Base-by-base conservation (phyloP, 495 filamentous ascomycete species). In the Penicillium soppii region DNA sequence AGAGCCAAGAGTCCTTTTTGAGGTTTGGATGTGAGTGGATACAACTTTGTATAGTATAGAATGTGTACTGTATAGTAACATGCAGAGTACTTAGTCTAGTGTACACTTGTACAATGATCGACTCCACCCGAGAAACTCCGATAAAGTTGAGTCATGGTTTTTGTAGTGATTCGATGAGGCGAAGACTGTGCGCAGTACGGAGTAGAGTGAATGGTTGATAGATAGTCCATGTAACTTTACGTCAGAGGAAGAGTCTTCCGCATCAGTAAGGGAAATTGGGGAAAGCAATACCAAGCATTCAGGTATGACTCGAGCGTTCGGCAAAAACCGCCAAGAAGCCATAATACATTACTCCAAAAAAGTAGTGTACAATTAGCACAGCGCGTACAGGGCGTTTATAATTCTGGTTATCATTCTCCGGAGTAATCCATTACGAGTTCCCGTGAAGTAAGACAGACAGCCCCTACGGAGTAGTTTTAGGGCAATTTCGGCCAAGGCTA, bases 381-480 rank as follows among this genome's bases (percentile, higher is more conserved):
- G 58, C 61, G 61, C 58, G 61, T 50, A 54, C 47, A 54, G 60
- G 57, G 60, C 57, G 60, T 62, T 54, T 62, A 60, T 46, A 44
- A 38, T 57, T 48, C 32, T 4, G 21, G 38, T 38, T 49, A 43
- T 53, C 27, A 39, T 41, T 37, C 0, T 29, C 10, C 22, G 40
- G 8, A n/a, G n/a, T n/a, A n/a, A n/a, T n/a, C n/a, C 3, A 22
- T 45, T 45, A 45, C 42, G 27, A 45, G 19, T 32, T 45, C 20
- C 27, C 10, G 42, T 45, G 16, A 20, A 45, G 42, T 45, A 45
- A 45, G 42, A 32, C 27, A 45, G 42, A 32, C 27, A 35, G 22
- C n/a, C 16, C 6, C 17, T 26, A 17, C n/a, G 12, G 22, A 7
- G 26, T 5, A 10, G 32, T 21, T 33, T 47, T 44, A 44, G 38